These are phyloP conservation scores for Fusarium marasasianum DNA, from an alignment of 2,329 filamentous ascomycete species.

Conservation along the genomic window DNA sequence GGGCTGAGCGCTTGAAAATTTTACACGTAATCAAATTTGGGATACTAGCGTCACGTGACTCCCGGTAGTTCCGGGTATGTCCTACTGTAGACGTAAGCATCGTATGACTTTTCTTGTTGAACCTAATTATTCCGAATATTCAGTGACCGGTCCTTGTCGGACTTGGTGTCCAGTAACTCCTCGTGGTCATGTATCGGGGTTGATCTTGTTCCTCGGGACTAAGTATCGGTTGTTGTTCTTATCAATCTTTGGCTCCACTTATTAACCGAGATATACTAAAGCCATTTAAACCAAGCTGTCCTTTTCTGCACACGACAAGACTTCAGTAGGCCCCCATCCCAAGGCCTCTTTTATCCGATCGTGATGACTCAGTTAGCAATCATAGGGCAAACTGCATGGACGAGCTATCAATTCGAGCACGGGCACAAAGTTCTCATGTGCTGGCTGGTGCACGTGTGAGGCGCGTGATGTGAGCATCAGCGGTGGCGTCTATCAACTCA, in stretches of 20 bases:
- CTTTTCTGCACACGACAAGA: background rate
- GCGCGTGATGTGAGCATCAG: no score
- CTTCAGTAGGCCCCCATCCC: no score
- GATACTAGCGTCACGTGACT: background rate
- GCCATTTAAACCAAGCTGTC: background rate
- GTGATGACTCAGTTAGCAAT: fast-evolving
- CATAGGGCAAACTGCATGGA: no score
- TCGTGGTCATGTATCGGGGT: background rate
- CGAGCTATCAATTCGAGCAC: background rate
- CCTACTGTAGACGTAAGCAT: background rate
- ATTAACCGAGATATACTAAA: background rate
- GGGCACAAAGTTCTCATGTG: background rate
- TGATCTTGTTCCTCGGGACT: background rate
- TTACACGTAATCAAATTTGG: background rate
- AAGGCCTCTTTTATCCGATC: no score
- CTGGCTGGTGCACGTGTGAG: background rate
- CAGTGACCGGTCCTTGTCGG: no score
- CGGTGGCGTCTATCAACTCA: no score
- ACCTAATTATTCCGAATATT: background rate
- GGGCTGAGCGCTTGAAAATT: background rate
- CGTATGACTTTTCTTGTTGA: background rate
- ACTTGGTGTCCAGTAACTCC: background rate
- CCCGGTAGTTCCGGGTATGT: background rate
- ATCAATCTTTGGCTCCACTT: background rate
- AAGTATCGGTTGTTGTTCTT: background rate